Base-by-base conservation (phyloP, 2,329 filamentous ascomycete genomes). In the Rhinocladiella similis region DNA sequence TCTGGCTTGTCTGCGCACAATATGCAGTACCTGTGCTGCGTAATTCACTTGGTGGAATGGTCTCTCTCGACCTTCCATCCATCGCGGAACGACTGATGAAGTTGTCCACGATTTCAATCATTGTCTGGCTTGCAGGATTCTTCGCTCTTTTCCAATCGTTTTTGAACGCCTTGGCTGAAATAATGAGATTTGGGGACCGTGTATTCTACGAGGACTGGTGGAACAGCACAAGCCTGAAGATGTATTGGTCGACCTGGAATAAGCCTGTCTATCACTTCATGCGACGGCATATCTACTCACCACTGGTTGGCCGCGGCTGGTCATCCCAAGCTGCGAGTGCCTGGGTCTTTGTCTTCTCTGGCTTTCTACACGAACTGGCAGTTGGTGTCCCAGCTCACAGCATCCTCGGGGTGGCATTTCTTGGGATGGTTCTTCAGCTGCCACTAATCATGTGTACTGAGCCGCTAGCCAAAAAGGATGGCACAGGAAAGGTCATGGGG, bases 201-300 rank as follows among this genome's bases (percentile, higher is more conserved):
- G 89, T 92, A 50, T 99, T 99, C 72, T 99, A 99, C 72, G 88
- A 90, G 36, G 91, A 96, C 68, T 99, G 94, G 94, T 99, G 94
- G 94, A 99, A 99, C 69, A 90, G 87, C 62, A 86, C 87, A 53
- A 91, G 87, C 63, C 79, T 97, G 5, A 90, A 92, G 33, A 83
- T 82, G 3, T 99, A 99, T 77, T 97, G 93, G 93, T 86, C 92
- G 19, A 89, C 88, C 1, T 99, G 94, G 94, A 99, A 99, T 76
- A 95, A 95, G 71, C 94, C 94, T 1, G 93, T 99, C 5, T 96
- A 96, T 69, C 87, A 91, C 56, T 99, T 96, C 73, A 97, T 99
- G 86, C 92, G 90, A 68, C 82, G 94, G 36, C 94, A 99, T 71
- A 85, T 99, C 50, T 97, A 94, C 75, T 87, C 88, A 38, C 94